Evolutionary conservation across 805 yeast species (phyloP).

Genomic region (Candida wancherniae): DNA sequence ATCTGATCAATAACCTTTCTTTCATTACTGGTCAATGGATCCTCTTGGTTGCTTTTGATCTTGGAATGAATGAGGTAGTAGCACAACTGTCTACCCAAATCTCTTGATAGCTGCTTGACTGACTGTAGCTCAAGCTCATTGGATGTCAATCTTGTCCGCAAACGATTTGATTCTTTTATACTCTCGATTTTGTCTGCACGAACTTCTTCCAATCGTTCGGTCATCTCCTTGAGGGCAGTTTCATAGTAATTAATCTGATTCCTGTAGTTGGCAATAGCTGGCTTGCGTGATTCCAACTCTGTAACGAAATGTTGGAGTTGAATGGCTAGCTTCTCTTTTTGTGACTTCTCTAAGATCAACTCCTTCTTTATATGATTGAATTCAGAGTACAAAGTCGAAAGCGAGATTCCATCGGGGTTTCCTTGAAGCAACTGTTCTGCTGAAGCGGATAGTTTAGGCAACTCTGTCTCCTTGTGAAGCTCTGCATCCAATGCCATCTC

Average conservation of each 20-base stretch:
- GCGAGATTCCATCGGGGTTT: constrained; percentile 46
- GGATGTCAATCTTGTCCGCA: constrained; percentile 34
- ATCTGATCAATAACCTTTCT: constrained; percentile 57
- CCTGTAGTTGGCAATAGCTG: constrained; percentile 65
- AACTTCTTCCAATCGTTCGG: constrained; percentile 46
- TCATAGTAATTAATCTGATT: constrained; percentile 50
- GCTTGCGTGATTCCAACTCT: constrained; percentile 76
- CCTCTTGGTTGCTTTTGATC: constrained; percentile 49
- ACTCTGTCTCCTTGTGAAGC: constrained; percentile 34
- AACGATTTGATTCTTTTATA: constrained; percentile 34
- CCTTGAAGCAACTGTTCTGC: constrained; percentile 50
- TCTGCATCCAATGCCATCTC: constrained; percentile 40
- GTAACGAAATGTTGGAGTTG: constrained; percentile 68
- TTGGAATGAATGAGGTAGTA: constrained; percentile 62
- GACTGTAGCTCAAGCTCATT: constrained; percentile 43
- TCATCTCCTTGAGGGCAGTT: constrained; percentile 52
- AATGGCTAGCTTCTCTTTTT: constrained; percentile 62
- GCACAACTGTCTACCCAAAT: constrained; percentile 81
- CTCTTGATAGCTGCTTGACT: constrained; percentile 56
- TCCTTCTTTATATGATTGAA: constrained; percentile 60
- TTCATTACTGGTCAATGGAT: constrained; percentile 63
- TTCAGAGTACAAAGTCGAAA: constrained; percentile 64
- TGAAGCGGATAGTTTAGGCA: constrained; percentile 49
- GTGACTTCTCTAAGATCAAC: constrained; percentile 61
- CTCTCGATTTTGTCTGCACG: constrained; percentile 46